Evolutionary conservation across 176 grass and related monocot genomes (phyloP).

Genomic region (Urochloa ruziziensis): DNA sequence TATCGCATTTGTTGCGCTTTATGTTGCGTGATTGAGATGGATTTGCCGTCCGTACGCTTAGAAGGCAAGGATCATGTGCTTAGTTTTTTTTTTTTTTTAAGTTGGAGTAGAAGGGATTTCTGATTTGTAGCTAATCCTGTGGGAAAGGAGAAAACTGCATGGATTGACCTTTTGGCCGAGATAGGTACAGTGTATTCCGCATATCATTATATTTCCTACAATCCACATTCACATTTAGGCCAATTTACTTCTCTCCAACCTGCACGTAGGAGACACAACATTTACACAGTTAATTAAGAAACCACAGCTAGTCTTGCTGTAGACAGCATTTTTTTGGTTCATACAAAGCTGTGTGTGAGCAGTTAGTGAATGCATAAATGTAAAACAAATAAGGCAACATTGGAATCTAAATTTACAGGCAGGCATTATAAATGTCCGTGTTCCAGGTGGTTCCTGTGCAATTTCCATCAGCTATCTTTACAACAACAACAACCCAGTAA

Average conservation of each 20-base stretch:
- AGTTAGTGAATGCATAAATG: not conserved
- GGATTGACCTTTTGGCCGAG: constrained; percentile 45
- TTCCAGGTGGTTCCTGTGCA: not conserved
- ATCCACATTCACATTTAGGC: not conserved
- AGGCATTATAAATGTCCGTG: not conserved
- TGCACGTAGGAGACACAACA: not conserved
- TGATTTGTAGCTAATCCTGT: not conserved
- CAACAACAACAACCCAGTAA: not conserved
- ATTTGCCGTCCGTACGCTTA: not conserved
- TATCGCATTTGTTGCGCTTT: not conserved
- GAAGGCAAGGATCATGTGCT: not conserved
- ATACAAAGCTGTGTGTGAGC: not conserved
- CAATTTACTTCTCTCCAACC: not conserved
- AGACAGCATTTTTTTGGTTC: not conserved
- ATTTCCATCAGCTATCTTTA: not conserved
- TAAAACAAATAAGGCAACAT: not conserved
- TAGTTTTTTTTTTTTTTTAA: no score
- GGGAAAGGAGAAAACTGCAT: not conserved
- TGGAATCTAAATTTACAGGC: not conserved
- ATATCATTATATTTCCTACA: not conserved
- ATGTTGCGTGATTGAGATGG: not conserved
- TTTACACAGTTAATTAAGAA: not conserved
- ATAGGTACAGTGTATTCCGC: constrained; percentile 36
- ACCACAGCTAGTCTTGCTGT: not conserved
- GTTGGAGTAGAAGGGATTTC: not conserved